These are phyloP conservation scores for Isatis lusitanica DNA, from an alignment of 441 rosid species.

Conservation along the genomic window DNA sequence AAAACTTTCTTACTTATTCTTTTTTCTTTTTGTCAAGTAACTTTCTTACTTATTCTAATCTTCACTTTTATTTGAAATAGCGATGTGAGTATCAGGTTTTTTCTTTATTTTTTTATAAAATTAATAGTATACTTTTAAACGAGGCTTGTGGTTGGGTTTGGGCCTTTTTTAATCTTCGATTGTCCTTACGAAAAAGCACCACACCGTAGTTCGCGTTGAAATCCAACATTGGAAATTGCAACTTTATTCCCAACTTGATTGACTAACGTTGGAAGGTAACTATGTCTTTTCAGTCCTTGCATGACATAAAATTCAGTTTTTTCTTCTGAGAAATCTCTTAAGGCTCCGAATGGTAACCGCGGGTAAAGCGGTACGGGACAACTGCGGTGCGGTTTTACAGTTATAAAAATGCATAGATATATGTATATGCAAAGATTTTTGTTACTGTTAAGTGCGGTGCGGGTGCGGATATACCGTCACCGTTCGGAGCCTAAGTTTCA, in stretches of 20 bases:
- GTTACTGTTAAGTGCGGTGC: too few relatives aligned
- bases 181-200: not conserved
- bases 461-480: too few relatives aligned
- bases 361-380: too few relatives aligned
- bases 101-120: not conserved
- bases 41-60: not conserved
- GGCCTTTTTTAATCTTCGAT: not conserved
- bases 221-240: constrained; percentile 5
- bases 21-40: too few relatives aligned
- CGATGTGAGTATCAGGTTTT: not conserved
- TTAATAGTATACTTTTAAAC: not conserved
- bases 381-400: too few relatives aligned
- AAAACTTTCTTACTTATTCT: not conserved
- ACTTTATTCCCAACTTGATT: constrained; percentile 17
- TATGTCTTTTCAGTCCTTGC: constrained; percentile 7
- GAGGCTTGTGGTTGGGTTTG: constrained; percentile 15
- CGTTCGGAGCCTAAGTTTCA: too few relatives aligned
- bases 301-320: not conserved
- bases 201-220: not conserved
- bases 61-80: not conserved
- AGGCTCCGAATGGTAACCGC: too few relatives aligned
- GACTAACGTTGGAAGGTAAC: constrained; percentile 12
- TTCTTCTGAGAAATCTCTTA: not conserved
- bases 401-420: too few relatives aligned
- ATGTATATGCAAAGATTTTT: too few relatives aligned